These are phyloP conservation scores for Mariannaea sp. DNA, from an alignment of 2,329 filamentous ascomycete genomes.

Conservation along the genomic window DNA sequence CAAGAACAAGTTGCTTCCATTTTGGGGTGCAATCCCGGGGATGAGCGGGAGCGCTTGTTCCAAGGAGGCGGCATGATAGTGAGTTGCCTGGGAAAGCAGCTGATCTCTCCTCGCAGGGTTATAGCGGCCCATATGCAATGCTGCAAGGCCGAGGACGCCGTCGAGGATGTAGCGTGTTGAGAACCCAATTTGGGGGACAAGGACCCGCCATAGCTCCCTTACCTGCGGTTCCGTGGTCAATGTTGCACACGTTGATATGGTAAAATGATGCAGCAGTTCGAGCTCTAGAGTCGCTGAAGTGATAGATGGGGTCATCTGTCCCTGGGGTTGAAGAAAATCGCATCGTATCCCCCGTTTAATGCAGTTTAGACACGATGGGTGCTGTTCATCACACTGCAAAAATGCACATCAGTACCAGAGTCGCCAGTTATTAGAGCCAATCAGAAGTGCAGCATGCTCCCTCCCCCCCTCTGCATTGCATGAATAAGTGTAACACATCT, in stretches of 20 bases:
- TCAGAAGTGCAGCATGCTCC: no score
- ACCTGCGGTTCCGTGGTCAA: conserved; percentile 9
- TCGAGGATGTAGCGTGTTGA: conserved; percentile 14
- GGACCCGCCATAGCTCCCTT: conserved; percentile 12
- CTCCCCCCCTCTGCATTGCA: no score
- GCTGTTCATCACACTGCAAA: conserved; percentile 17
- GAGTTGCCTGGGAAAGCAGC: conserved; percentile 15
- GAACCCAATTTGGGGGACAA: conserved; percentile 15
- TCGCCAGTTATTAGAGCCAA: no score
- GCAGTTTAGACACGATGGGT: conserved; percentile 11
- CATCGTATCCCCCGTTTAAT: conserved; percentile 10
- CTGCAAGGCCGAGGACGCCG: conserved; percentile 7
- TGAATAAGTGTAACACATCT: neutral
- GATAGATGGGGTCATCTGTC: neutral
- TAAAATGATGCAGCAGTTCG: conserved; percentile 14
- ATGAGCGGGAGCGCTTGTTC: conserved; percentile 20
- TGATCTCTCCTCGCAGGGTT: conserved; percentile 11
- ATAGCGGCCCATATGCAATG: conserved; percentile 10
- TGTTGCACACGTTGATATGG: conserved; percentile 10
- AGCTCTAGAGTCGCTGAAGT: neutral
- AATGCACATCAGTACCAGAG: neutral
- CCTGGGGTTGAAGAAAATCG: conserved; percentile 3
- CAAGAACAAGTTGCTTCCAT: conserved; percentile 22
- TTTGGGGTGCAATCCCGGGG: conserved; percentile 13
- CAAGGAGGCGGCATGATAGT: conserved; percentile 19